Evolutionary conservation across 75 land plant genomes (phyloP), one percentile per base, ranked within the genome.

Genomic region (Picea sitchensis): DNA sequence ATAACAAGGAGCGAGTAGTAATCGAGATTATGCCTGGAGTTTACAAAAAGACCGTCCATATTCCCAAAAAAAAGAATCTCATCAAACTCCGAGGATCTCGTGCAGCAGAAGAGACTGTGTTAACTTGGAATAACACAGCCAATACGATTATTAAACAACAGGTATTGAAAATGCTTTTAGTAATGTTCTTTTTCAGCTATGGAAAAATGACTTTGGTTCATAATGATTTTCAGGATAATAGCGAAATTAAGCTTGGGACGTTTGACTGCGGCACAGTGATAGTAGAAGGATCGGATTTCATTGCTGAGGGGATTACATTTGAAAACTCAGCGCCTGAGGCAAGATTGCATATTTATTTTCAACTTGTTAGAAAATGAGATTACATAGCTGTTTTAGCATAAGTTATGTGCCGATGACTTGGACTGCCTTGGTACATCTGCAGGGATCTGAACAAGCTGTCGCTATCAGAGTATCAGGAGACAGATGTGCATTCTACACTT

Each of bases 371-470:
- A 65, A 20, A 31, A 67, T n/a, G 60, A 78, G 81, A 78, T 34
- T 80, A 77, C 3, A 58, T 78, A 60, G 78, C 73, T 51, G 64
- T 78, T 20, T 78, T 80, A 59, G 81, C 81, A 73, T 58, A 41
- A 68, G 8, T 38, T 68, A 13, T 14, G 6, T 41, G 51, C 18
- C 14, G 51, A 67, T 0, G n/a, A 4, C 17, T 0, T 32, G 44
- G 31, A 36, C 8, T 68, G 34, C 3, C 0, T 26, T 44, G 38
- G 23, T 14, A 44, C 20, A 26, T 68, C 17, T 65, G 2, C 87
- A 94, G 90, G 99, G 95, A 54, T 96, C 99, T 0, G 98, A 95
- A 2, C 99, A 94, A 80, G 99, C 99, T 69, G 99, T 94, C 60
- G 99, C 99, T n/a, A 78, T 96, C 47, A 80, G 99, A 68, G 98